Evolutionary conservation across 208 protist species (phyloP), one percentile per base, ranked within the genome.

Genomic region (Leishmania lainsoni): DNA sequence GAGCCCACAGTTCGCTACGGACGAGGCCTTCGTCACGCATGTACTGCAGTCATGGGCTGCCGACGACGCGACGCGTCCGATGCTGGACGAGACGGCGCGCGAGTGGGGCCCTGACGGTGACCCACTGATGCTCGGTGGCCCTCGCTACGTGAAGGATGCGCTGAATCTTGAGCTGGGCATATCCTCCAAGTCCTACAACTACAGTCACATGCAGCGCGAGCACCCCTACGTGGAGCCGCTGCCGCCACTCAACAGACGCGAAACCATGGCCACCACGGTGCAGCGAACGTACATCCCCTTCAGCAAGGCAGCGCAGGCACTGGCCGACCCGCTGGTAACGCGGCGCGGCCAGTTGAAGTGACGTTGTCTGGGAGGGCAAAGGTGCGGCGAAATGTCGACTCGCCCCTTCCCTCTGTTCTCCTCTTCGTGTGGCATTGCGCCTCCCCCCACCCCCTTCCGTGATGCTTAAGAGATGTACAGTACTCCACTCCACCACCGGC

Each of bases 91-190:
- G 75, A 98, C 95, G 68, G 61, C 63, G 26, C 91, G 93, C 32
- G 87, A 91, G 61, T 98, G 95, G 95, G 90, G 89, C 22, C 84
- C 83, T 0, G 84, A 86, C 16, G 94, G 94, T 45, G 90, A 97
- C 76, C 91, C 92, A 16, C 88, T 96, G 6, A 86, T 75, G 49
- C 81, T 91, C 49, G 73, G 81, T n/a, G 84, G 76, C 22, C 86
- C 94, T 3, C 83, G 86, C 56, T 91, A 86, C 69, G 94, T 96
- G 52, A 83, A 85, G 66, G 90, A 95, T 51, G 93, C 91, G n/a
- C 82, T 96, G 45, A 90, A 93, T 78, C 74, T 56, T 10, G 42
- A 81, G 5, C 81, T 96, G 0, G 94, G 92, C 12, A 48, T 87
- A 3, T 92, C 91, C 12, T 87, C 86, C 59, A 89, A 88, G 83